Evolutionary conservation across 164 flowering plant species (phyloP).

Genomic region (Paratinospora sagittata): DNA sequence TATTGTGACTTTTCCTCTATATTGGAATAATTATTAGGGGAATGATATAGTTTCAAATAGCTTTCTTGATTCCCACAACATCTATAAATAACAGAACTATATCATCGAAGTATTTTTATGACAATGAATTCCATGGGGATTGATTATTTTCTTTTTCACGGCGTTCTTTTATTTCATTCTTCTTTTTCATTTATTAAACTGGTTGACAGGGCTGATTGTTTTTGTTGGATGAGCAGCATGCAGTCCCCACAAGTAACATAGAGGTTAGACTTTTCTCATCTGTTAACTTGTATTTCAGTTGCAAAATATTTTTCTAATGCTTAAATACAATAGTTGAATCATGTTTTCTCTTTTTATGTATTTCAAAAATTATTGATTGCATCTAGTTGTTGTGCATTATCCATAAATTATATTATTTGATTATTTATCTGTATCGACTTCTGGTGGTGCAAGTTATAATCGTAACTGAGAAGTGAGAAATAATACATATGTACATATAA

Average conservation of each 20-base stretch:
- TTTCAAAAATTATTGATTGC: neutral
- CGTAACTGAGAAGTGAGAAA: neutral
- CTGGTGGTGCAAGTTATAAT: neutral
- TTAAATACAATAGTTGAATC: neutral
- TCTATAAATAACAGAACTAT: neutral
- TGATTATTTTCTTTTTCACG: constrained; percentile 5
- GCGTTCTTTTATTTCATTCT: constrained; percentile 28
- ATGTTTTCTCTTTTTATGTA: neutral
- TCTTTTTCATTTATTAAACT: constrained; percentile 55
- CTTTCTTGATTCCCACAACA: neutral
- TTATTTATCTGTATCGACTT: neutral
- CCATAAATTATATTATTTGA: neutral
- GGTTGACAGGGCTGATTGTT: constrained; percentile 70
- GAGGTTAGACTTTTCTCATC: constrained; percentile 50
- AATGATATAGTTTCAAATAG: too few relatives aligned
- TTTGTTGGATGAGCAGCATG: constrained; percentile 72
- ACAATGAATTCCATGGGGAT: neutral
- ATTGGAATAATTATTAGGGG: too few relatives aligned
- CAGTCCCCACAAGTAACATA: constrained; percentile 41
- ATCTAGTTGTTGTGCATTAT: neutral
- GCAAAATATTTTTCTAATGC: neutral
- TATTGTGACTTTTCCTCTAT: too few relatives aligned
- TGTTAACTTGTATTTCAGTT: constrained; percentile 1
- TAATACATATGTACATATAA: neutral
- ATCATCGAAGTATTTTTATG: neutral